These are phyloP conservation scores for Colletotrichum karsti DNA, from an alignment of 2,329 filamentous ascomycete species.

Conservation along the genomic window DNA sequence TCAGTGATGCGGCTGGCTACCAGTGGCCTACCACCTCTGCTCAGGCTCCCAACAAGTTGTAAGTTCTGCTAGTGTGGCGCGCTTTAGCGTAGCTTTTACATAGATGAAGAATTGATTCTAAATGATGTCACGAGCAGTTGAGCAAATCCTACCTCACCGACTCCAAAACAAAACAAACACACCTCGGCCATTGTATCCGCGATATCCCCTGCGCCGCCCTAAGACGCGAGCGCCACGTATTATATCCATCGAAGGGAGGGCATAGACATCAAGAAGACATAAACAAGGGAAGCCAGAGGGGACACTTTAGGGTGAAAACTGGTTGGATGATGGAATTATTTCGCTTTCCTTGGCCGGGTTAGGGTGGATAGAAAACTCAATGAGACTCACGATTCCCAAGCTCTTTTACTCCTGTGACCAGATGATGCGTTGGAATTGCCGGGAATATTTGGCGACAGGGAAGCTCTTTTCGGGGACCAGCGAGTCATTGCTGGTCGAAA, in stretches of 20 bases:
- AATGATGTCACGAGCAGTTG: slow-evolving; percentile 25
- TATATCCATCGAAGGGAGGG: slow-evolving; percentile 29
- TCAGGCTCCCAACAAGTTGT: slow-evolving; percentile 80
- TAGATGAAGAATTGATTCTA: slow-evolving; percentile 31
- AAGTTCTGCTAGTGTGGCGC: slow-evolving; percentile 49
- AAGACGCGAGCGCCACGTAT: slow-evolving; percentile 14
- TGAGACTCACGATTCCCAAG: slow-evolving; percentile 25
- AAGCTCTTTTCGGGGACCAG: not conserved
- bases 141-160: slow-evolving; percentile 18
- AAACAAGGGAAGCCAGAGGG: slow-evolving; percentile 22
- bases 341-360: slow-evolving; percentile 16
- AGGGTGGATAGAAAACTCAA: slow-evolving; percentile 26
- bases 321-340: slow-evolving; percentile 21
- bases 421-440: not conserved
- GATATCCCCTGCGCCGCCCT: slow-evolving; percentile 13
- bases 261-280: slow-evolving; percentile 24
- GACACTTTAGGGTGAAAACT: slow-evolving; percentile 6
- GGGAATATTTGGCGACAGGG: not conserved
- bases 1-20: slow-evolving; percentile 95
- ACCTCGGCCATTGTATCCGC: slow-evolving; percentile 10
- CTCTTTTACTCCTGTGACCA: not conserved
- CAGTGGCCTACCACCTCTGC: slow-evolving; percentile 88
- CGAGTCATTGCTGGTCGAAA: not conserved
- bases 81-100: slow-evolving; percentile 24
- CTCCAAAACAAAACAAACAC: not conserved